Evolutionary conservation across 208 protist genomes (phyloP).

Genomic region (Wallacemonas sp.): DNA sequence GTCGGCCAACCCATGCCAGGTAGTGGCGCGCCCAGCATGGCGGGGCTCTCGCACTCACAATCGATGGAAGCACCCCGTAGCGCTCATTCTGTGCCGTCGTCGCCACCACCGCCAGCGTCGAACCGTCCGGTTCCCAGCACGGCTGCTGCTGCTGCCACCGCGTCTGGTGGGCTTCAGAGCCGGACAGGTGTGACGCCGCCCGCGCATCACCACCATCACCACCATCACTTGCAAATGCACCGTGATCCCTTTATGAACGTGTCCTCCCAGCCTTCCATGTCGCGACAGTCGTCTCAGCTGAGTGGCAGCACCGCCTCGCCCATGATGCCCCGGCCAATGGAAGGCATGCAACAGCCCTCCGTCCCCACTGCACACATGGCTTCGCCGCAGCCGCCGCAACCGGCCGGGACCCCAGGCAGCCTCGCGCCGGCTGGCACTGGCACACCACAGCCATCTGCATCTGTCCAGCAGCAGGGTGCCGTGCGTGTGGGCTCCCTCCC

Average conservation of each 20-base stretch:
- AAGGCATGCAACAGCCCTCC: no score
- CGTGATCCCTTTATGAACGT: slow-evolving; percentile 2
- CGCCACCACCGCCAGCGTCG: background rate
- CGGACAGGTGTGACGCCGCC: no score
- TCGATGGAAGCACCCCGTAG: background rate
- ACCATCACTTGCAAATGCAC: slow-evolving; percentile 19
- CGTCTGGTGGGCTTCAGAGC: no score
- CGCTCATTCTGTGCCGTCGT: background rate
- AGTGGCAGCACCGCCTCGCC: background rate
- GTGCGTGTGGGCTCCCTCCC: no score
- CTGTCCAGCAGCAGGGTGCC: no score
- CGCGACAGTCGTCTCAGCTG: background rate
- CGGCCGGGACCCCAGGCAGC: background rate
- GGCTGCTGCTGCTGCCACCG: background rate
- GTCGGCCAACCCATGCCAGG: background rate
- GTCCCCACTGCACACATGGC: background rate
- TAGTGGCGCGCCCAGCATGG: background rate
- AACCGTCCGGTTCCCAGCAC: background rate
- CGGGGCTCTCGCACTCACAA: background rate
- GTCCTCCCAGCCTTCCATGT: background rate
- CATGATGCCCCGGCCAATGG: background rate
- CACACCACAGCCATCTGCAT: no score
- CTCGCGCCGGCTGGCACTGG: background rate
- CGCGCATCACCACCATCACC: slow-evolving; percentile 24
- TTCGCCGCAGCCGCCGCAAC: slow-evolving; percentile 8